Percentiles rank a stretch among this genome's conserved stretches.
Evolutionary conservation across 78 protist genomes (phyloP).

Genomic region (Protostelium mycophagum): DNA sequence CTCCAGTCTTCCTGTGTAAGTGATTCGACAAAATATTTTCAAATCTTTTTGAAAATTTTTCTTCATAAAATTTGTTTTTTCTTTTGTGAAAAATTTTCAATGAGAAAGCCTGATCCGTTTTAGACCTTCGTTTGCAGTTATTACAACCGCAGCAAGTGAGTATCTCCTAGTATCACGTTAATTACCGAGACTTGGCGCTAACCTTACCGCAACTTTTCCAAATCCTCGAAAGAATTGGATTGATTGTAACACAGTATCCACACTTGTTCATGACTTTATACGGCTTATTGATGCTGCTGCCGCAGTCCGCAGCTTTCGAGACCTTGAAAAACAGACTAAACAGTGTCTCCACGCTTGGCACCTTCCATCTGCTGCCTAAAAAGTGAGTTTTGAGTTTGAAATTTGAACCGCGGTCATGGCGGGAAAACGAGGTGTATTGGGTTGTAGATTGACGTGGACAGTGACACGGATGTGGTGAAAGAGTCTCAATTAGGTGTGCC

Average conservation of each 20-base stretch:
- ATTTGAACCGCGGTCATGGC: too few relatives aligned
- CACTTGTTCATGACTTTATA: constrained; percentile 77
- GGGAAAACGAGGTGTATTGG: too few relatives aligned
- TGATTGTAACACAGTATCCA: too few relatives aligned
- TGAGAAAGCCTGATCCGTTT: too few relatives aligned
- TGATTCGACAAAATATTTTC: too few relatives aligned
- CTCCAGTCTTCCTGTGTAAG: constrained; percentile 85
- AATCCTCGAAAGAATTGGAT: constrained; percentile 64
- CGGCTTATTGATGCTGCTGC: constrained; percentile 96
- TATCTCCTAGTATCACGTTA: neutral
- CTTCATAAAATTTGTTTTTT: neutral
- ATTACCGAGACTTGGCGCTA: neutral
- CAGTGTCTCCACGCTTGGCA: constrained; percentile 55
- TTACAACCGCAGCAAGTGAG: constrained; percentile 44
- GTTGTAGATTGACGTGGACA: too few relatives aligned
- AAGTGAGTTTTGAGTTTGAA: constrained; percentile 19
- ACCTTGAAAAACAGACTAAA: constrained; percentile 54
- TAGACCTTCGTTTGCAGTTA: constrained; percentile 45
- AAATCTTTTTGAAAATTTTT: neutral
- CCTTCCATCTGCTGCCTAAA: constrained; percentile 32
- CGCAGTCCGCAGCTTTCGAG: constrained; percentile 87
- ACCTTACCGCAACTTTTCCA: constrained; percentile 55
- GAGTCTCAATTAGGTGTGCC: neutral
- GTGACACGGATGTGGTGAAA: too few relatives aligned
- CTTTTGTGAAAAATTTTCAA: too few relatives aligned